Conservation (phyloP, 1,284 basidiomycete genomes). For the Cryptococcus hybrid region DNA sequence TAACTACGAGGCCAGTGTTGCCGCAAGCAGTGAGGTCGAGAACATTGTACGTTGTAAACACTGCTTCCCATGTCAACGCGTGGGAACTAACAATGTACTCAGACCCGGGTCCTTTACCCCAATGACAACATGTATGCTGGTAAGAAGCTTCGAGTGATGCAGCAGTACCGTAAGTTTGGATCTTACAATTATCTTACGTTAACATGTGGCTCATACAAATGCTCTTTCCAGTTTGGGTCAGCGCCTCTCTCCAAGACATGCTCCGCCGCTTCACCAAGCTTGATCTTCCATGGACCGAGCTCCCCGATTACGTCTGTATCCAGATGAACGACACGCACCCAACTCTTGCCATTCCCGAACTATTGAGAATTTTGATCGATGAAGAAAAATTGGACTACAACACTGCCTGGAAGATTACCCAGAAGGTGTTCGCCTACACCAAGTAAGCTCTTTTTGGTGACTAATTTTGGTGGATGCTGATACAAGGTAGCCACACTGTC, state of each 20-base stretch:
- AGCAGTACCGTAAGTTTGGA: constrained; percentile 65
- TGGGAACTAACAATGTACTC: not conserved
- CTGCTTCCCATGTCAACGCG: too few species aligned
- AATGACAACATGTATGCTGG: constrained; percentile 58
- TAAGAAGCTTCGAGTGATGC: constrained; percentile 87
- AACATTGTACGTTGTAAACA: too few species aligned
- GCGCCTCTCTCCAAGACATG: constrained; percentile 68
- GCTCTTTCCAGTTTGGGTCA: constrained; percentile 20
- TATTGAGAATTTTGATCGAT: constrained; percentile 77
- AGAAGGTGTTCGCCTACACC: constrained; percentile 88
- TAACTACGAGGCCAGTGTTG: constrained; percentile 82
- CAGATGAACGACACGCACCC: constrained; percentile 84
- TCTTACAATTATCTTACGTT: too few species aligned
- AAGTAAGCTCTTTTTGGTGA: constrained; percentile 55
- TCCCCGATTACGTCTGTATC: constrained; percentile 82
- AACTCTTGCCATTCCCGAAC: constrained; percentile 86
- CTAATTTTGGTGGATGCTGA: constrained; percentile 15
- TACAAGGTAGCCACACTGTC: constrained; percentile 26
- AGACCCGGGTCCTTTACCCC: constrained; percentile 74
- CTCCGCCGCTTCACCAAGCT: constrained; percentile 50
- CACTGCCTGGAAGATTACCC: constrained; percentile 79
- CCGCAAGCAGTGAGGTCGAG: constrained; percentile 38
- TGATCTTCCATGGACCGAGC: constrained; percentile 50
- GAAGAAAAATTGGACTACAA: constrained; percentile 85
- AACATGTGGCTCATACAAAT: not conserved